Base-by-base conservation (phyloP, 2,329 filamentous ascomycete species). In the Nemania diffusa region DNA sequence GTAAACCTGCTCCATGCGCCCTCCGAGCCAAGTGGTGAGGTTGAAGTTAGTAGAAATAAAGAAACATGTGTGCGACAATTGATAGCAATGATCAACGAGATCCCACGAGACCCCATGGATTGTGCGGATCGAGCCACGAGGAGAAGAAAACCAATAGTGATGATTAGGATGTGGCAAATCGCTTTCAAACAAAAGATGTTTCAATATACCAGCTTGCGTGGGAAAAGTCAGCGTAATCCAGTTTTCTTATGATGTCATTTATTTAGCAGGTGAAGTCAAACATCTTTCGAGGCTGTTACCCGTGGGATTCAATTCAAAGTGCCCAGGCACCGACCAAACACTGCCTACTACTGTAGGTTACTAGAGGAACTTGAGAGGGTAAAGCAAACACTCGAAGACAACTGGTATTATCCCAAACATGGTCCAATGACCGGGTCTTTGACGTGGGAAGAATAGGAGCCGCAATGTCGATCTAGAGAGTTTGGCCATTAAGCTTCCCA, bases 381-480 rank as follows among this genome's bases (percentile, higher is more conserved):
- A n/a, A 32, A 32, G 29, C 11, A 32, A 22, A 50, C 42, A 22
- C n/a, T 40, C 40, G 37, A 63, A 32, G 32, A 27, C n/a, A 32
- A 17, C 5, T 20, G 26, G 17, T 4, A 51, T 29, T 20, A 9
- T 40, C 34, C 11, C 15, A 44, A 11, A 34, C 17, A 34, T 3
- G 20, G 17, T 57, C 44, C 9, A 52, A 24, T 7, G 24, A 34
- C 32, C 6, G 34, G 24, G 55, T 20, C 37, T 26, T 37, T 17
- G 13, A 60, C 4, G 5, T 20, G 11, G 29, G 32, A 4, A 26
- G 34, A 52, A 20, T 9, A 51, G 20, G 51, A 64, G 50, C 52
- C 46, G 51, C 52, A 34, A 61, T 57, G 61, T 15, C 26, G 51
- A 64, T 53, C 42, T n/a, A 17, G 32, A 32, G 52, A n/a, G n/a